phyloP scores from a whole-genome alignment of 108 stramenopile species.

The Stephanodiscus minutulus region DNA sequence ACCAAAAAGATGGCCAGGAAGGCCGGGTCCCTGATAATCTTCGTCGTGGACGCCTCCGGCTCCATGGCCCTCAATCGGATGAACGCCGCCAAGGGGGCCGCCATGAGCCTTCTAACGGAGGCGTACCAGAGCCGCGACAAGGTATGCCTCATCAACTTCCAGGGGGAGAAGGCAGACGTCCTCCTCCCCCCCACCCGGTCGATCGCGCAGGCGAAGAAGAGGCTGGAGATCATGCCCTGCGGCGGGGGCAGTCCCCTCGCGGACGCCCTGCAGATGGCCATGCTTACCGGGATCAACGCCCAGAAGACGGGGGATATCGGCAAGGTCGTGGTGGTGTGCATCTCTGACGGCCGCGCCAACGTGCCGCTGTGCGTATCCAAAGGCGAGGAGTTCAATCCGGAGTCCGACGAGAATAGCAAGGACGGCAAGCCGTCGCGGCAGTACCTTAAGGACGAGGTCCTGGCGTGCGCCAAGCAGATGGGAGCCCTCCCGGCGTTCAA shows the following conservation, averaged over 20 bases:
- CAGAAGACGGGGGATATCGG: constrained; percentile 95
- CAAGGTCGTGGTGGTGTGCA: constrained; percentile 93
- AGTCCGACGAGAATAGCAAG: constrained; percentile 77
- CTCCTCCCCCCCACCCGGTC: constrained; percentile 95
- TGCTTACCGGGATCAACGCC: constrained; percentile 92
- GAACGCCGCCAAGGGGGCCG: constrained; percentile 98
- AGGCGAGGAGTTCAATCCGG: constrained; percentile 90
- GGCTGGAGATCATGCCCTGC: constrained; percentile 97
- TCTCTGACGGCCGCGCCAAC: constrained; percentile 96
- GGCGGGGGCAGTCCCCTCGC: constrained; percentile 97
- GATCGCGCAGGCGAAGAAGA: constrained; percentile 91
- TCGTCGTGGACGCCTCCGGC: constrained; percentile 95
- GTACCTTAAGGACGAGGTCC: constrained; percentile 93
- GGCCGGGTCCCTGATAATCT: constrained; percentile 96
- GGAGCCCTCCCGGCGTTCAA: constrained; percentile 88
- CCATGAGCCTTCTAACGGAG: constrained; percentile 91
- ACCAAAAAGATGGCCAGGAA: constrained; percentile 97
- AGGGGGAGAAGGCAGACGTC: constrained; percentile 93
- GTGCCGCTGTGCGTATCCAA: constrained; percentile 87
- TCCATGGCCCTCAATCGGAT: constrained; percentile 98
- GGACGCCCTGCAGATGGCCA: constrained; percentile 85
- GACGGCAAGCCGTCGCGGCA: constrained; percentile 91
- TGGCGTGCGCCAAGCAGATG: constrained; percentile 90
- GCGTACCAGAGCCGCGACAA: constrained; percentile 97
- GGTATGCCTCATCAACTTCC: constrained; percentile 95